These are phyloP conservation scores for Dactylellina parvicollis DNA, from an alignment of 2,329 filamentous ascomycete species.

Conservation along the genomic window DNA sequence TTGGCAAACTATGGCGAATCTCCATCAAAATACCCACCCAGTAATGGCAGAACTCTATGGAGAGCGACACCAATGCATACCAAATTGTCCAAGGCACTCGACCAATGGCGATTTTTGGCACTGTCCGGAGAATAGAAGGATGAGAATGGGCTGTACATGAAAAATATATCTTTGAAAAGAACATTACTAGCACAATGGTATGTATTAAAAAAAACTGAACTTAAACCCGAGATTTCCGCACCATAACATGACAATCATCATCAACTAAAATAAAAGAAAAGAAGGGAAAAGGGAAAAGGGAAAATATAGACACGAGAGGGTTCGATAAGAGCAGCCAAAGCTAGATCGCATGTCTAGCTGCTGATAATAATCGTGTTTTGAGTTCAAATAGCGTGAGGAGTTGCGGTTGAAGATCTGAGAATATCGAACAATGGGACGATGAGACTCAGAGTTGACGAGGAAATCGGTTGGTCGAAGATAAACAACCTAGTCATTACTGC, in stretches of 20 bases:
- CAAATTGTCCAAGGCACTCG: conserved; percentile 22
- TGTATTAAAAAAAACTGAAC: conserved; percentile 34
- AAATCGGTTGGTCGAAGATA: neutral
- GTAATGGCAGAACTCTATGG: conserved; percentile 7
- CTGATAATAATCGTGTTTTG: neutral
- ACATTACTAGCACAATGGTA: conserved; percentile 16
- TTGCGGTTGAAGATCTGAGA: neutral
- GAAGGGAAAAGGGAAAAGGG: neutral
- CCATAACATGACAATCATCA: conserved; percentile 53
- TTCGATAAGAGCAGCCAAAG: neutral
- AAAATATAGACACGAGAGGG: neutral
- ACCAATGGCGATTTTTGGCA: conserved; percentile 23
- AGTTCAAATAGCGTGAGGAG: neutral
- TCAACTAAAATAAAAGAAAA: conserved; percentile 11
- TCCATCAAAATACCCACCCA: conserved; percentile 25
- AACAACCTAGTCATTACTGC: neutral
- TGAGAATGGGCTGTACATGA: conserved; percentile 51
- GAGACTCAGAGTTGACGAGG: neutral
- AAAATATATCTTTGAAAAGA: conserved; percentile 21
- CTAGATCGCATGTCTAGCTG: neutral
- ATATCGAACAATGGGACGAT: conserved; percentile 1
- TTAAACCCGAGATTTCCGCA: conserved; percentile 47
- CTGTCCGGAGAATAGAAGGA: conserved; percentile 31
- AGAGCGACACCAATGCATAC: conserved; percentile 12
- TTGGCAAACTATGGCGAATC: conserved; percentile 22